Evolutionary conservation across 345 rosid species (phyloP), one percentile per base, ranked within the genome.

Genomic region (Mangifera indica): DNA sequence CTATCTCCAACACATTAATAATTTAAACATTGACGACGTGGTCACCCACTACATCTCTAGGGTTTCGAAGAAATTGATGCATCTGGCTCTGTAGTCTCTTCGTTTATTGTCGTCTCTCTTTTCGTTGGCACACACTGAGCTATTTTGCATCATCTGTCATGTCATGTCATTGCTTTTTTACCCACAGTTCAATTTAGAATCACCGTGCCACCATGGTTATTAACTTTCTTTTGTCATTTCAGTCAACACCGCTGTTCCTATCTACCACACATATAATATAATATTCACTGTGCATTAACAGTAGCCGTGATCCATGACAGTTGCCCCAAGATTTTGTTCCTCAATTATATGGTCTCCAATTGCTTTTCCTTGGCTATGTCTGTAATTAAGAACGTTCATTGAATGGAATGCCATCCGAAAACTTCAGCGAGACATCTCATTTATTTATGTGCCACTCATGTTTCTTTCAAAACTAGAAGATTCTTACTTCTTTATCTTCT

Each of bases 111-210:
- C 42, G 42, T 37, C 42, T 37, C 42, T 5, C 1, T 37, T 37
- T 9, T 1, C 60, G 21, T 55, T 21, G 29, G 20, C 26, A 55
- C 7, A 20, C 60, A 4, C 29, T 55, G 29, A 55, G 60, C 26
- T 32, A 26, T 26, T 58, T 58, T 58, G 17, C 62, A 25, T 58
- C 42, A 12, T 58, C 62, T 58, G 62, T 57, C 61, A 22, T 24
- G 34, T 57, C 60, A 22, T 20, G 4, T 22, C 61, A 57, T 37
- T 37, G 42, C 42, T 37, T 37, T 37, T 37, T 6, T 5, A 37
- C 10, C 42, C 42, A 37, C 8, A 5, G 9, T 7, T 6, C 15
- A 49, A 49, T 0, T n/a, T 49, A 49, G 53, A 13, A 13, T 49
- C n/a, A 49, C 53, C 53, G 0, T 15, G 53, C 15, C n/a, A 49